A percentile compares a stretch with the other conserved stretches of the same genome.
Conservation (phyloP, 2,329 filamentous ascomycete genomes). For the Bisporella sp. region DNA sequence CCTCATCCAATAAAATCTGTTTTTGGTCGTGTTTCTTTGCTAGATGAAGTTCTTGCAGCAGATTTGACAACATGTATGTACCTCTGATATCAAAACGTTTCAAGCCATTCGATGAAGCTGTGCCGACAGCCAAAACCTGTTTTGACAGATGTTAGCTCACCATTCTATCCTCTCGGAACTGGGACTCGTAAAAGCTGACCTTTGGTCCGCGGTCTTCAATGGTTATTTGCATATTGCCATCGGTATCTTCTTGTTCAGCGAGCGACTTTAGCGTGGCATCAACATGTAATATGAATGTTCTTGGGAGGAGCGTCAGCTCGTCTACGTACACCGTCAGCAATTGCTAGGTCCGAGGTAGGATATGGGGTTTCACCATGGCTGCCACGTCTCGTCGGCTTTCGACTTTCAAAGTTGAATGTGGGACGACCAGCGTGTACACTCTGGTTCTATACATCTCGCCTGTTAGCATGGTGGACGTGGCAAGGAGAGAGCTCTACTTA, state of each 20-base stretch:
- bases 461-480: constrained; percentile 4
- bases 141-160: no score
- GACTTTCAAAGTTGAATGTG: constrained; percentile 12
- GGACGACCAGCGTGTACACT: constrained; percentile 3
- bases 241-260: constrained; percentile 81
- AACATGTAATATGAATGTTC: constrained; percentile 82
- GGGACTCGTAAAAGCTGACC: constrained; percentile 34
- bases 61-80: constrained; percentile 95
- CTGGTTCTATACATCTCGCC: constrained; percentile 14
- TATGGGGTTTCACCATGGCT: constrained; percentile 24
- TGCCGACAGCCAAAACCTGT: constrained; percentile 74
- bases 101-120: constrained; percentile 76
- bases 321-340: constrained; percentile 43
- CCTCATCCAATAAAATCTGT: constrained; percentile 85
- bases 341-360: background rate
- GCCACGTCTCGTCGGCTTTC: constrained; percentile 22
- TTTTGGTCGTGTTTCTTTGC: constrained; percentile 87
- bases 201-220: constrained; percentile 95
- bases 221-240: constrained; percentile 93
- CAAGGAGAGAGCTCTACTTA: constrained; percentile 7
- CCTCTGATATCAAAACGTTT: constrained; percentile 88
- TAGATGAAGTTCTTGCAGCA: constrained; percentile 88
- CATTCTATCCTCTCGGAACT: no score
- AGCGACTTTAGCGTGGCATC: constrained; percentile 75
- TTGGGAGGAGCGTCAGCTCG: constrained; percentile 60